These are phyloP conservation scores for Candida ulmi DNA, from an alignment of 805 yeast genomes.

Conservation along the genomic window DNA sequence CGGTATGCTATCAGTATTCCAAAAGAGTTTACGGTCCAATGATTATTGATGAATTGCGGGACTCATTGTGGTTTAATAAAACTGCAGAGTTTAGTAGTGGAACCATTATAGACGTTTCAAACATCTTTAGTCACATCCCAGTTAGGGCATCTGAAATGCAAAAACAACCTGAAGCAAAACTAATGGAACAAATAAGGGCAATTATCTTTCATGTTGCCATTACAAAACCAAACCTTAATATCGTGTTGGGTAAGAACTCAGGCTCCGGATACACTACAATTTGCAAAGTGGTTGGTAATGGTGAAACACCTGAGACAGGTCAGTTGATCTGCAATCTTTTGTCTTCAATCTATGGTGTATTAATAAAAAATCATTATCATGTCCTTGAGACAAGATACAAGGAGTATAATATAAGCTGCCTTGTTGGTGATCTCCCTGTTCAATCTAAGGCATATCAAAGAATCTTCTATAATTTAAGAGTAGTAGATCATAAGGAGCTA, in stretches of 20 bases:
- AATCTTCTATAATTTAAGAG: slow-evolving; percentile 38
- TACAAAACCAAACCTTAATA: slow-evolving; percentile 17
- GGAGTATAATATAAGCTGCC: slow-evolving; percentile 28
- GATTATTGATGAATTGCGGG: slow-evolving; percentile 5
- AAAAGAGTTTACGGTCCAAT: slow-evolving; percentile 11
- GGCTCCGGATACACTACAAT: not conserved
- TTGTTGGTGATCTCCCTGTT: slow-evolving; percentile 32
- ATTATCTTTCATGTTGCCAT: slow-evolving; percentile 26
- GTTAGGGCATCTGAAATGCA: slow-evolving; percentile 33
- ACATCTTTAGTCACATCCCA: slow-evolving; percentile 38
- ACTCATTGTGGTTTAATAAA: slow-evolving; percentile 1
- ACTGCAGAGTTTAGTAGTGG: slow-evolving; percentile 27
- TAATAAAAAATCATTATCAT: slow-evolving; percentile 20
- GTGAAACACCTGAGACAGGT: slow-evolving; percentile 5
- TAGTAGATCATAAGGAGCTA: slow-evolving; percentile 10
- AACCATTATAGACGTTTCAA: slow-evolving; percentile 31
- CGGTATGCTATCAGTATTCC: slow-evolving; percentile 6
- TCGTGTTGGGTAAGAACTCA: slow-evolving; percentile 9
- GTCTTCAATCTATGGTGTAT: slow-evolving; percentile 27
- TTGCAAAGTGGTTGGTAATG: slow-evolving; percentile 4
- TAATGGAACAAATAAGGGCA: slow-evolving; percentile 26
- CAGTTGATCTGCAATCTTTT: slow-evolving; percentile 16
- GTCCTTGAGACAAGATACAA: slow-evolving; percentile 22
- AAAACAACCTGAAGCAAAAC: slow-evolving; percentile 16
- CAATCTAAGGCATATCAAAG: slow-evolving; percentile 37